These are phyloP conservation scores for Wickerhamiella qilinensis DNA, from an alignment of 805 yeast species.

Conservation along the genomic window DNA sequence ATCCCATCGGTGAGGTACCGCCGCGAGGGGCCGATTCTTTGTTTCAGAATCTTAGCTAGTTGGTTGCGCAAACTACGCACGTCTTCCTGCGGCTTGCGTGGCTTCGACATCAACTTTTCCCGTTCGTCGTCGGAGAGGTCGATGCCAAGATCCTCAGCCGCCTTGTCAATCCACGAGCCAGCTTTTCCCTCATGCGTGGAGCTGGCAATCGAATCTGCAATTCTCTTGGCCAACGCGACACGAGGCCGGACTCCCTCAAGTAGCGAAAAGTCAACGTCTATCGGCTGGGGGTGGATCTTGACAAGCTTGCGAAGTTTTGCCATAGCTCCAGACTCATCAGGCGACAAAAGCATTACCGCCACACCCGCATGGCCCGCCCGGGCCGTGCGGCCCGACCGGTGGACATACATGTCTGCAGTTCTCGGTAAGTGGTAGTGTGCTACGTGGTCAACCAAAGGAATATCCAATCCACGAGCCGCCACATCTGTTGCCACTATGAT, in stretches of 20 bases:
- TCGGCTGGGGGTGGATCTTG: slow-evolving; percentile 37
- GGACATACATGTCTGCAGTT: slow-evolving; percentile 85
- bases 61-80: slow-evolving; percentile 12
- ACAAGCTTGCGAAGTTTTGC: slow-evolving; percentile 47
- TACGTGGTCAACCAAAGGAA: slow-evolving; percentile 79
- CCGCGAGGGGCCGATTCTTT: slow-evolving; percentile 15
- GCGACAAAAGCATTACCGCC: slow-evolving; percentile 83
- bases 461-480: slow-evolving; percentile 95
- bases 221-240: slow-evolving; percentile 46
- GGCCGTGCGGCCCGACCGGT: slow-evolving; percentile 97
- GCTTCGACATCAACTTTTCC: slow-evolving; percentile 14
- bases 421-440: slow-evolving; percentile 92
- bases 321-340: slow-evolving; percentile 82
- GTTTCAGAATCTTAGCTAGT: slow-evolving; percentile 13
- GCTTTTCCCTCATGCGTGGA: slow-evolving; percentile 34
- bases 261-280: slow-evolving; percentile 65
- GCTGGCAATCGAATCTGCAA: slow-evolving; percentile 58
- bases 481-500: slow-evolving; percentile 87
- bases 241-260: slow-evolving; percentile 57
- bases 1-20: slow-evolving; percentile 21
- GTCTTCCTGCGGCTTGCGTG: slow-evolving; percentile 24
- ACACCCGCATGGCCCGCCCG: slow-evolving; percentile 90
- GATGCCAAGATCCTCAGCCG: slow-evolving; percentile 84
- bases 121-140: slow-evolving; percentile 61
- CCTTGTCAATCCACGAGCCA: slow-evolving; percentile 67